Evolutionary conservation across 1,284 basidiomycete species (phyloP).

Genomic region (Leccinum fuscescens): DNA sequence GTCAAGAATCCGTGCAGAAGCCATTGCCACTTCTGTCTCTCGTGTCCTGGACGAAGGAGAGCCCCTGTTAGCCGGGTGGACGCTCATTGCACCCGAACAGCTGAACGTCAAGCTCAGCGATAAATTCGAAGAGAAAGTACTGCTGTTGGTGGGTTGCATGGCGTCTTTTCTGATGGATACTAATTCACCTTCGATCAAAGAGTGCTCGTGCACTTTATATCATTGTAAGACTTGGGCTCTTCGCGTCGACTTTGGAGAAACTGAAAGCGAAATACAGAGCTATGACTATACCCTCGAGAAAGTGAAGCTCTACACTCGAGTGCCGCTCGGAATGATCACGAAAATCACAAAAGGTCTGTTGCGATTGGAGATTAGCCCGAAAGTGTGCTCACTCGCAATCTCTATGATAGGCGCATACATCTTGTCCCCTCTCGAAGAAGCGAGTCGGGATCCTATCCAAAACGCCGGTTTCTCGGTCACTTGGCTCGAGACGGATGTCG

Average conservation of each 20-base stretch:
- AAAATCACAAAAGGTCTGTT: slow-evolving; percentile 75
- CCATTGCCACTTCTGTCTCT: slow-evolving; percentile 83
- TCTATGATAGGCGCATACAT: slow-evolving; percentile 77
- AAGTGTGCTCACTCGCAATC: slow-evolving; percentile 1
- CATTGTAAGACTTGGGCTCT: slow-evolving; percentile 43
- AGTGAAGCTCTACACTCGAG: slow-evolving; percentile 84
- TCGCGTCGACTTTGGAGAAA: neutral
- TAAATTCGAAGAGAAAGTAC: slow-evolving; percentile 90
- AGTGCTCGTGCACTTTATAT: slow-evolving; percentile 66
- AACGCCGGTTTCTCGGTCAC: slow-evolving; percentile 83
- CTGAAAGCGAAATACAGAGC: slow-evolving; percentile 46
- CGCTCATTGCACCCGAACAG: slow-evolving; percentile 81
- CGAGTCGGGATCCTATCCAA: slow-evolving; percentile 80
- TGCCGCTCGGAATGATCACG: slow-evolving; percentile 83
- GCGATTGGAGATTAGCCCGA: neutral
- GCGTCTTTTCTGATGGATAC: slow-evolving; percentile 4
- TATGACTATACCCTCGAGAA: slow-evolving; percentile 92
- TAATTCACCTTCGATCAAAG: slow-evolving; percentile 34
- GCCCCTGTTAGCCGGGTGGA: slow-evolving; percentile 84
- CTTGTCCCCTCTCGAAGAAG: slow-evolving; percentile 85
- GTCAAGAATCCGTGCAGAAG: slow-evolving; percentile 84
- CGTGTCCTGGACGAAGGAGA: slow-evolving; percentile 84
- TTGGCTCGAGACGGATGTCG: slow-evolving; percentile 68
- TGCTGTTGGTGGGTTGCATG: slow-evolving; percentile 68
- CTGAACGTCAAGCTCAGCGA: slow-evolving; percentile 69